Base-by-base conservation (phyloP, 306 rosid genomes). In the Arachis hypogaea region DNA sequence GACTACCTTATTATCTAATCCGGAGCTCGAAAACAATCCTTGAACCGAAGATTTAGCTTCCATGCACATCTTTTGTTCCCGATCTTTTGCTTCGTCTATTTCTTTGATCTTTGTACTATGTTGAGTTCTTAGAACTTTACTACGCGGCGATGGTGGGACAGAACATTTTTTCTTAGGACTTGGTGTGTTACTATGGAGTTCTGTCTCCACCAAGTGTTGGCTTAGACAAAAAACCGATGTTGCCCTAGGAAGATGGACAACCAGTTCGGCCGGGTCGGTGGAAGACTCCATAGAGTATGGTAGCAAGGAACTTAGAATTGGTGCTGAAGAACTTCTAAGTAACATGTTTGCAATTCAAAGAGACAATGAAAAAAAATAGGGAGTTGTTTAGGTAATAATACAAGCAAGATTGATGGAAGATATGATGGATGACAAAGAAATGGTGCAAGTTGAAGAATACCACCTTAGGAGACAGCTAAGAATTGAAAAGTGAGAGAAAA, bases 311-410 rank as follows among this genome's bases (percentile, higher is more conserved):
- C 83, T 84, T 74, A 64, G 83, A 77, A 86, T 80, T 40, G 94
- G 91, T 11, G 96, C 47, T 0, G 90, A 89, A 29, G 86, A 86
- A 72, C 90, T 91, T 81, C 91, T 81, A 38, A 88, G 89, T 66
- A 85, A 81, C 97, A 93, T 91, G 63, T 52, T 38, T 6, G 41
- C 5, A 46, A 8, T 80, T 42, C 9, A 45, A 8, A 69, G 57
- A 56, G 29, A 7, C 63, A 49, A 55, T 6, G 59, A 2, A 9
- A 11, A 58, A 58, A 56, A 63, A 40, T 0, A 38, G 44, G 29
- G 30, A 36, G 22, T 11, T 51, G 38, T 33, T 33, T 33, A 28
- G 41, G 6, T 1, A 28, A 2, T 36, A 22, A 28, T 28, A 57
- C 5, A 14, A 75, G 61, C 16, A 51, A 71, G 51, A 72, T 36